A percentile compares a stretch with the other conserved stretches of the same genome.
These are phyloP conservation scores for Garcia nutans DNA, from an alignment of 345 rosid genomes.

Conservation along the genomic window DNA sequence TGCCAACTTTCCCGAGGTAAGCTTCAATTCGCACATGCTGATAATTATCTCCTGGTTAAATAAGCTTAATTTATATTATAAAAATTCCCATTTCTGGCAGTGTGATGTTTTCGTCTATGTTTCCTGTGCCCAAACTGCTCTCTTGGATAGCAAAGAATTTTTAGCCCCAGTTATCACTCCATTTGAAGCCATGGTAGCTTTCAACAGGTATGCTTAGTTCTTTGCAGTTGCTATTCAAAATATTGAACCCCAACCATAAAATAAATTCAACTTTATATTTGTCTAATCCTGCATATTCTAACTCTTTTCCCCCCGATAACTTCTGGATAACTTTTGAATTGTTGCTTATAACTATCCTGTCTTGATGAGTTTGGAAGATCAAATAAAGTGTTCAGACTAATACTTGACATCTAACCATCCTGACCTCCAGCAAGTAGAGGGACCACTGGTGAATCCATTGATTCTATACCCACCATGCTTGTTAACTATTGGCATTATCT, in stretches of 20 bases:
- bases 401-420: neutral
- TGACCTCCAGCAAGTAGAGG: neutral
- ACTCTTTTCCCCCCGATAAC: neutral
- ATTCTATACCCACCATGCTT: neutral
- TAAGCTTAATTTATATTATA: slow-evolving; percentile 10
- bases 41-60: slow-evolving; percentile 1
- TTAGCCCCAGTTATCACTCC: slow-evolving; percentile 89
- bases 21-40: neutral
- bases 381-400: neutral
- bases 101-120: slow-evolving; percentile 84
- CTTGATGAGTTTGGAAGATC: neutral
- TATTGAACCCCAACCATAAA: neutral
- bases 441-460: neutral
- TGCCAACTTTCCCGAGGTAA: slow-evolving; percentile 93
- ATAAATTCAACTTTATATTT: neutral
- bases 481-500: neutral
- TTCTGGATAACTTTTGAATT: no score
- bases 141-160: slow-evolving; percentile 90
- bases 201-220: slow-evolving; percentile 55
- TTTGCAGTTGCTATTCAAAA: neutral
- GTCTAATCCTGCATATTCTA: neutral
- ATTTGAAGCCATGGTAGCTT: slow-evolving; percentile 87
- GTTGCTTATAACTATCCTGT: neutral
- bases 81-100: slow-evolving; percentile 36
- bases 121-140: slow-evolving; percentile 90